A percentile compares a stretch with the other conserved stretches of the same genome.
These are phyloP conservation scores for Sporopachydermia lactativora DNA, from an alignment of 805 yeast genomes.

Conservation along the genomic window DNA sequence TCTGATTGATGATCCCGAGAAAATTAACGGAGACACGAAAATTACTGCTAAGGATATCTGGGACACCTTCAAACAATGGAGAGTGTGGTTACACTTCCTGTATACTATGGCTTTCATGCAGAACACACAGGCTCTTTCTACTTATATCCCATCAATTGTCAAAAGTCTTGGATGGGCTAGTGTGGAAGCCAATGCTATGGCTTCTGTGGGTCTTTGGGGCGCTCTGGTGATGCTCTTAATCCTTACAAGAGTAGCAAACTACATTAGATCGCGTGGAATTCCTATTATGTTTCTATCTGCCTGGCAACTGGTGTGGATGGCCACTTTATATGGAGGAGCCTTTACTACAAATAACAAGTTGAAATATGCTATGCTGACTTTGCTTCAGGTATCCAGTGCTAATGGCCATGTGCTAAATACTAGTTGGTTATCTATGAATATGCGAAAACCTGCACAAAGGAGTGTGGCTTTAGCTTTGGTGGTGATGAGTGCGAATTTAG, in stretches of 20 bases:
- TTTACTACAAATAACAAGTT: background rate
- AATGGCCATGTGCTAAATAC: constrained; percentile 9
- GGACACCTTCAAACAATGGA: constrained; percentile 6
- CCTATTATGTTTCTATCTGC: background rate
- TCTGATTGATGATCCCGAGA: constrained; percentile 11
- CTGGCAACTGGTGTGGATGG: background rate
- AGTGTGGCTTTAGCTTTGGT: constrained; percentile 10
- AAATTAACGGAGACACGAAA: constrained; percentile 4
- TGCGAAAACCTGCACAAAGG: constrained; percentile 8
- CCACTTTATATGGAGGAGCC: background rate
- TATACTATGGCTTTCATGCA: constrained; percentile 5
- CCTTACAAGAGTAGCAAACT: background rate
- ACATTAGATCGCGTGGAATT: background rate
- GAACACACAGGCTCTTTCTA: constrained; percentile 7
- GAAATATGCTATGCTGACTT: background rate
- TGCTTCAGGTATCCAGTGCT: background rate
- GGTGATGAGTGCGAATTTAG: constrained; percentile 12
- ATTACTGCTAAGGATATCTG: constrained; percentile 5
- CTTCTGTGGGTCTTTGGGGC: background rate
- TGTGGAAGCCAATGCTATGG: background rate
- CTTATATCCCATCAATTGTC: background rate
- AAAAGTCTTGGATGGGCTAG: background rate
- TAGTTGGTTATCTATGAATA: constrained; percentile 10
- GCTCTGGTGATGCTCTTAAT: background rate
- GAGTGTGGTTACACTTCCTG: constrained; percentile 7